These are phyloP conservation scores for Aegle marmelos DNA, from an alignment of 345 rosid species.

Conservation along the genomic window DNA sequence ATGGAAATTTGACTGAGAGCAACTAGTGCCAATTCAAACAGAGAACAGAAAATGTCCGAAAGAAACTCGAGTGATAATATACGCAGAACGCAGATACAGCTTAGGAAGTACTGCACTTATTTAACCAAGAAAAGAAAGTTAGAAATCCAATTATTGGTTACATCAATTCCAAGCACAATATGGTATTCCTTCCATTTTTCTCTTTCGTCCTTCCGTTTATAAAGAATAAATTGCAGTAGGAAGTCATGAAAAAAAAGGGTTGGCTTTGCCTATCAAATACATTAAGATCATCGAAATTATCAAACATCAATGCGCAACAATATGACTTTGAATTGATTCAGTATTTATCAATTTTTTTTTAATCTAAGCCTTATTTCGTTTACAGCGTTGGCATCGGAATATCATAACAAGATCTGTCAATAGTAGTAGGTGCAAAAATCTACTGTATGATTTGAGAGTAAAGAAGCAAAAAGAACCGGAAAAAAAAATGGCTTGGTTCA, in stretches of 20 bases:
- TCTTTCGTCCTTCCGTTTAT: not conserved
- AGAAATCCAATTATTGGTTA: not conserved
- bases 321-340: not conserved
- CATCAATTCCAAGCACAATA: not conserved
- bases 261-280: not conserved
- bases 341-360: not conserved
- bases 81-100: not conserved
- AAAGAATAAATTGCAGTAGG: not conserved
- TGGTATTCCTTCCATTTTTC: not conserved
- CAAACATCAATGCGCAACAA: not conserved
- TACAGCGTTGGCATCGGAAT: not conserved
- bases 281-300: not conserved
- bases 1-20: not conserved
- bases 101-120: not conserved
- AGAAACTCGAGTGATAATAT: not conserved
- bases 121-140: not conserved
- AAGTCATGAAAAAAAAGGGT: not conserved
- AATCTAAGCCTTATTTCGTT: not conserved
- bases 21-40: conserved; percentile 1
- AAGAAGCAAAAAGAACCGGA: not conserved
- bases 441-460: not conserved
- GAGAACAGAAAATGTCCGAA: not conserved
- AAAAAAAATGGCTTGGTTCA: not conserved
- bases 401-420: not conserved
- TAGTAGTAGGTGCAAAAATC: not conserved